Base-by-base conservation (phyloP, 805 yeast species). In the Lachancea kluyveri region DNA sequence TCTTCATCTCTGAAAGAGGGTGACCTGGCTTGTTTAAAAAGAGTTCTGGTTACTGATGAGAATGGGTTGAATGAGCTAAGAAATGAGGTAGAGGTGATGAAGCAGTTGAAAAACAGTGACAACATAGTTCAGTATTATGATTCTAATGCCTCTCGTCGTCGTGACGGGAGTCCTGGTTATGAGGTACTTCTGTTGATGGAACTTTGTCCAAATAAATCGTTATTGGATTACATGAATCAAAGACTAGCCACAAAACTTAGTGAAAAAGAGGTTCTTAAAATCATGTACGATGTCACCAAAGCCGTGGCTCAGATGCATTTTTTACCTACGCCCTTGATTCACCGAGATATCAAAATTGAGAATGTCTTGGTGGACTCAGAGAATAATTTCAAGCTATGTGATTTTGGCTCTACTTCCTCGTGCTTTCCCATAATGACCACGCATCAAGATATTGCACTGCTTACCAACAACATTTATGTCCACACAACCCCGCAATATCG, bases 401-500 rank as follows among this genome's bases (percentile, higher is more conserved):
- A 92, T 61, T 92, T 92, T 60, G 98, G 98, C 3, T 85, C 96
- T 1, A 80, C 92, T 1, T 70, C 84, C 6, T 34, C 39, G 13
- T 48, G 57, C 30, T 40, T 46, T 13, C 69, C 79, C 0, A 72
- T 75, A 52, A 54, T 83, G 6, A 62, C 81, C 12, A 82, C 94
- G 2, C 96, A 96, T 2, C 72, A 72, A 37, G 79, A 77, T 45
- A 80, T 80, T 53, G 83, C 79, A 41, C 52, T 70, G n/a, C 63
- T 88, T 20, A 81, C 84, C 35, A 85, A 84, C 49, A 96, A 90
- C 54, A 76, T 90, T 35, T 72, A 85, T 48, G 76, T 79, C 41
- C 94, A 90, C 52, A 90, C 98, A 0, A 90, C 98, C 4, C 95
- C 95, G 10, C 98, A 92, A 57, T 90, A 90, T 54, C 67, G 98